Conservation (phyloP, 306 rosid species). For the Dicorynia guianensis region DNA sequence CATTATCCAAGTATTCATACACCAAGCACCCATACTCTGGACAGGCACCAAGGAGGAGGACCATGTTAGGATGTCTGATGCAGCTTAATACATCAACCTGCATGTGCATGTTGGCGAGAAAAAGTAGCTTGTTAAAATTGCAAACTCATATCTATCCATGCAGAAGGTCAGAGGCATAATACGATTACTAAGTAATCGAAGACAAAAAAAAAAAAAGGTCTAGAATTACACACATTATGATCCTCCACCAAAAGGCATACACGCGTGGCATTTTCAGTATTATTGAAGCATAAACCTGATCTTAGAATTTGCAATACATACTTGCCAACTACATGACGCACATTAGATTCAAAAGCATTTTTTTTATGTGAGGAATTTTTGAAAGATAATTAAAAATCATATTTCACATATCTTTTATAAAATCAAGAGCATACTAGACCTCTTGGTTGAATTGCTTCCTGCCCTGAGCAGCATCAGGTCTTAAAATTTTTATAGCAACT, state of each 20-base stretch:
- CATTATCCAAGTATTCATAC: slow-evolving; percentile 84
- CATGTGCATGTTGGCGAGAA: slow-evolving; percentile 28
- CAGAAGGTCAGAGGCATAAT: background rate
- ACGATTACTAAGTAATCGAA: slow-evolving; percentile 11
- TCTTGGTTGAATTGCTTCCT: slow-evolving; percentile 92
- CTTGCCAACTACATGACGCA: background rate
- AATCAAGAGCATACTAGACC: slow-evolving; percentile 47
- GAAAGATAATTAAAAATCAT: background rate
- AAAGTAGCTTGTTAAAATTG: slow-evolving; percentile 24
- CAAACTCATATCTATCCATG: background rate
- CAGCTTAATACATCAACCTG: slow-evolving; percentile 92
- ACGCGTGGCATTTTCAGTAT: slow-evolving; percentile 1
- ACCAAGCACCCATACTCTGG: slow-evolving; percentile 95
- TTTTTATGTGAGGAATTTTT: background rate
- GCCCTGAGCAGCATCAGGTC: slow-evolving; percentile 91
- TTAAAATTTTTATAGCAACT: slow-evolving; percentile 90
- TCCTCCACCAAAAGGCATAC: background rate
- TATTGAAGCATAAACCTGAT: background rate
- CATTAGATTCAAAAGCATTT: slow-evolving; percentile 2
- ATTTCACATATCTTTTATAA: background rate
- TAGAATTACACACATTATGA: background rate
- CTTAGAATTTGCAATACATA: background rate
- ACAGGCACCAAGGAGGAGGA: slow-evolving; percentile 96
- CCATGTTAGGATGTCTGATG: slow-evolving; percentile 95
- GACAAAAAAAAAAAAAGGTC: background rate